phyloP scores from a whole-genome alignment of 2,329 filamentous ascomycete genomes.

The Pestalotiopsis sp. region DNA sequence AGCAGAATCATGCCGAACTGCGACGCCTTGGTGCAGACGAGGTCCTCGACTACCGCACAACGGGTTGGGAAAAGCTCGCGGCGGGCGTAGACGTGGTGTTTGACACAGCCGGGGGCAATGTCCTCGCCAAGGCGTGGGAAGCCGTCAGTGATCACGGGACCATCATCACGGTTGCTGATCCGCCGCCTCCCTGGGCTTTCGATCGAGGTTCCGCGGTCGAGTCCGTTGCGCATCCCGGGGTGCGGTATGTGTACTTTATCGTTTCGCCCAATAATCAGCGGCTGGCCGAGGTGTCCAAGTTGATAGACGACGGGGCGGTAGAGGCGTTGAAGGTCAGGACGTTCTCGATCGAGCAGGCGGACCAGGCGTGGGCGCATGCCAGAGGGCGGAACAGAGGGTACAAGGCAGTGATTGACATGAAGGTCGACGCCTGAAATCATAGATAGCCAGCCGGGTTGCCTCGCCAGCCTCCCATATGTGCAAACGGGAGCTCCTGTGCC shows the following conservation, averaged over 20 bases:
- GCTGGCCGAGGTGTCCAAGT: constrained; percentile 19
- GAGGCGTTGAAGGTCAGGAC: constrained; percentile 22
- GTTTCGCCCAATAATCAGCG: constrained; percentile 23
- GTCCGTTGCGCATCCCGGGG: constrained; percentile 17
- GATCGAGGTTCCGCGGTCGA: constrained; percentile 21
- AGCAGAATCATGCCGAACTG: neutral
- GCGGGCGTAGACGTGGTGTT: constrained; percentile 28
- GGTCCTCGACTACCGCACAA: constrained; percentile 3
- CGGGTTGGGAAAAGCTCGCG: constrained; percentile 20
- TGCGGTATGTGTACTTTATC: constrained; percentile 33
- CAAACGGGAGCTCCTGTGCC: too few species aligned
- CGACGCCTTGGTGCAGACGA: neutral
- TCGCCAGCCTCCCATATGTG: too few species aligned
- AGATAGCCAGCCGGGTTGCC: neutral
- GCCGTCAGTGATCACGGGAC: constrained; percentile 30
- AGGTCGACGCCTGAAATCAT: neutral
- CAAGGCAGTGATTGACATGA: constrained; percentile 28
- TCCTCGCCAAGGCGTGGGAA: constrained; percentile 31
- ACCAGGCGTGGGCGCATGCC: constrained; percentile 30
- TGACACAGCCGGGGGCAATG: constrained; percentile 32
- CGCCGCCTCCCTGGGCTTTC: constrained; percentile 35
- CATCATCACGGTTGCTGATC: constrained; percentile 38
- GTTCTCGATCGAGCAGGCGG: constrained; percentile 25
- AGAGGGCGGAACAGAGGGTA: constrained; percentile 21
- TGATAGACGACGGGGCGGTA: constrained; percentile 26